Evolutionary conservation across 164 flowering plant genomes (phyloP).

Genomic region (Macadamia integrifolia): DNA sequence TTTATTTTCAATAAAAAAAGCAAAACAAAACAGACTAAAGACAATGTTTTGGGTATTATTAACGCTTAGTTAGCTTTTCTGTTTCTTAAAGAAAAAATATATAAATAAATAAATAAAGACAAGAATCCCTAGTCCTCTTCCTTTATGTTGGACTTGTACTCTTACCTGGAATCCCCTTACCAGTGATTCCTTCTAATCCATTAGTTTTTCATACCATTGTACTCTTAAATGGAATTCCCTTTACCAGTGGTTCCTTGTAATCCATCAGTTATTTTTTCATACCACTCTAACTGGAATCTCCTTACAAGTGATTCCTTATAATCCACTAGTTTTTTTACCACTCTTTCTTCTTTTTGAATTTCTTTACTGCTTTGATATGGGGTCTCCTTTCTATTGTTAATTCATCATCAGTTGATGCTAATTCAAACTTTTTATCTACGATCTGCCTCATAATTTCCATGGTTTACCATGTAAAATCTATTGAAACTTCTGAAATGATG

Average conservation of each 20-base stretch:
- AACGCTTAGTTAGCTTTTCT: too few relatives aligned
- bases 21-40: too few relatives aligned
- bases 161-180: too few relatives aligned
- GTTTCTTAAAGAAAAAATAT: too few relatives aligned
- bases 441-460: slow-evolving; percentile 8
- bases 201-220: too few relatives aligned
- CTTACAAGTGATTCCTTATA: slow-evolving; percentile 1
- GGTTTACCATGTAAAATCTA: slow-evolving; percentile 6
- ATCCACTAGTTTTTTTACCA: slow-evolving; percentile 7
- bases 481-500: not conserved
- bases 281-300: not conserved
- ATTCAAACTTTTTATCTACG: slow-evolving; percentile 10
- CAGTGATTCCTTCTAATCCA: too few relatives aligned
- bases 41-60: too few relatives aligned
- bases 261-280: too few relatives aligned
- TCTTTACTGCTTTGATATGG: slow-evolving; percentile 8
- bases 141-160: not conserved
- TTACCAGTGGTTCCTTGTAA: too few relatives aligned
- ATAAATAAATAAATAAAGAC: too few relatives aligned
- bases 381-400: not conserved
- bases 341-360: slow-evolving; percentile 13
- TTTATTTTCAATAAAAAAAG: too few relatives aligned
- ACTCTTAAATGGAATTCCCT: too few relatives aligned
- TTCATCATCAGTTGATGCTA: not conserved
- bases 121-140: not conserved